Evolutionary conservation across 2,329 filamentous ascomycete species (phyloP).

Genomic region (Dryadomyces quercivorus): DNA sequence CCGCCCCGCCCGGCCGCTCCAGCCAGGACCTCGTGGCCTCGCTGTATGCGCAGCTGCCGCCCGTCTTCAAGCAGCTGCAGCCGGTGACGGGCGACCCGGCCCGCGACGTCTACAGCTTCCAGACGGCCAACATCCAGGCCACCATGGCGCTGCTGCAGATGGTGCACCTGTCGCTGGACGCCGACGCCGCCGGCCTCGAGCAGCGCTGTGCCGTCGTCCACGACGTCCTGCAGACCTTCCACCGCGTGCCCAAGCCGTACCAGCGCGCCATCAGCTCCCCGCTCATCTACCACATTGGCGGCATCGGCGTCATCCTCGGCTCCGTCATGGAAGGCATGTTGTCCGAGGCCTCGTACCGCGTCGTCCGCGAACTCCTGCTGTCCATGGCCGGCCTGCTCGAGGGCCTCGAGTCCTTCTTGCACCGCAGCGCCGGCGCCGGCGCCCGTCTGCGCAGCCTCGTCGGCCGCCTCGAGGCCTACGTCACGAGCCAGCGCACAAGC

Average conservation of each 20-base stretch:
- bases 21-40: conserved; percentile 14
- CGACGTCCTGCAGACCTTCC: conserved; percentile 18
- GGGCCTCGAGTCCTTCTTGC: conserved; percentile 10
- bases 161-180: conserved; percentile 17
- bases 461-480: conserved; percentile 9
- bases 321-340: conserved; percentile 21
- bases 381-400: conserved; percentile 20
- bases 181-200: conserved; percentile 15
- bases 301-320: conserved; percentile 22
- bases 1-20: conserved; percentile 1
- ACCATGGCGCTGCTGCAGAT: conserved; percentile 22
- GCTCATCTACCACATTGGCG: conserved; percentile 20
- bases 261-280: conserved; percentile 20
- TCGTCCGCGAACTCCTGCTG: conserved; percentile 18
- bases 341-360: conserved; percentile 16
- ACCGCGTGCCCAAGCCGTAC: conserved; percentile 17
- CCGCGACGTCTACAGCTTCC: conserved; percentile 21
- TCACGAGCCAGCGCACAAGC: not conserved
- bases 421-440: conserved; percentile 9
- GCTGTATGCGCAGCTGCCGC: conserved; percentile 17
- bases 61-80: conserved; percentile 17
- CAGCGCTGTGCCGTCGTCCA: conserved; percentile 19
- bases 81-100: conserved; percentile 15
- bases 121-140: conserved; percentile 24
- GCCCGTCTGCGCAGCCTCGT: conserved; percentile 8